These are phyloP conservation scores for Fereydounia khargensis DNA, from an alignment of 1,284 basidiomycete genomes.

Conservation along the genomic window DNA sequence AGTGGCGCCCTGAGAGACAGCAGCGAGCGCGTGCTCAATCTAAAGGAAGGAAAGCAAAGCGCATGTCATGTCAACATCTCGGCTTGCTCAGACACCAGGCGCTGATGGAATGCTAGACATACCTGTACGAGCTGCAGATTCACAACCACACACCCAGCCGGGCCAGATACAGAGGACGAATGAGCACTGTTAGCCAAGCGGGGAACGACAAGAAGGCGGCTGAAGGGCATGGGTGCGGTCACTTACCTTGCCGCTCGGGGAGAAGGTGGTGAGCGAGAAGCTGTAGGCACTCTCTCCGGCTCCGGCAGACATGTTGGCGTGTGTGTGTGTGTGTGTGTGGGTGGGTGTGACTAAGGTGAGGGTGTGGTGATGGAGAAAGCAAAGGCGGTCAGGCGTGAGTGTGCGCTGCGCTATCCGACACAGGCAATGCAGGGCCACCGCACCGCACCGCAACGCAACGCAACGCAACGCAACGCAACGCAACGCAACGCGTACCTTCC, in stretches of 20 bases:
- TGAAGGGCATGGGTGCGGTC: background rate
- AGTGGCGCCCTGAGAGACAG: conserved; percentile 80
- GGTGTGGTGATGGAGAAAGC: too few relatives aligned
- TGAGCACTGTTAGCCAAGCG: background rate
- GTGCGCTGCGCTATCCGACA: too few relatives aligned
- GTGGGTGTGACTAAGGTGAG: too few relatives aligned
- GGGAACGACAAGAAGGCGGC: background rate
- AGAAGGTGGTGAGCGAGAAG: conserved; percentile 98
- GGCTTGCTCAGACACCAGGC: too few relatives aligned
- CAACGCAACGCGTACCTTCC: background rate
- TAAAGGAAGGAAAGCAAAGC: too few relatives aligned
- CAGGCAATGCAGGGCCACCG: too few relatives aligned
- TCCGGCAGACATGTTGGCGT: conserved; percentile 49
- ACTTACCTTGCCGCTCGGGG: conserved; percentile 80
- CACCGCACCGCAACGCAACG: background rate
- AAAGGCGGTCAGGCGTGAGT: too few relatives aligned
- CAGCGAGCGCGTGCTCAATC: conserved; percentile 98
- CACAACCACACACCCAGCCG: background rate
- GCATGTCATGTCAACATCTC: too few relatives aligned
- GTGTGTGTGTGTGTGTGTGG: too few relatives aligned
- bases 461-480: background rate
- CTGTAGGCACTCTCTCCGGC: conserved; percentile 54
- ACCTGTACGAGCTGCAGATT: conserved; percentile 62
- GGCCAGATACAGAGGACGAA: background rate
- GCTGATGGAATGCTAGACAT: too few relatives aligned